Conservation (phyloP, 1,284 basidiomycete genomes). For the Cutaneotrichosporon arboriforme region DNA sequence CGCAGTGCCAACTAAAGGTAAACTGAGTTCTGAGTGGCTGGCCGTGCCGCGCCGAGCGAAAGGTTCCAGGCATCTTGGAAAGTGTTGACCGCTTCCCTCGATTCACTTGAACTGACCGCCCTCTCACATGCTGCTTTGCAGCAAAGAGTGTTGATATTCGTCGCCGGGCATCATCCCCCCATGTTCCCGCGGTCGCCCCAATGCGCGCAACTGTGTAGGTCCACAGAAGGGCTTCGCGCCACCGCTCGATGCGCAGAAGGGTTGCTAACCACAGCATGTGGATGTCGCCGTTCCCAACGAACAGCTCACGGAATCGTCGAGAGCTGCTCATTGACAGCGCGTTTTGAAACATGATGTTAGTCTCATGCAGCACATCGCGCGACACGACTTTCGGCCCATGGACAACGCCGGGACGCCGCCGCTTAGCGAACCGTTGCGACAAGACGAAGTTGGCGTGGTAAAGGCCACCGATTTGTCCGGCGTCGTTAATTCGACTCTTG, state of each 20-base stretch:
- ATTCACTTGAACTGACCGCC: constrained; percentile 37
- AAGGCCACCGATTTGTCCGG: constrained; percentile 40
- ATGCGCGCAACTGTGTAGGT: constrained; percentile 40
- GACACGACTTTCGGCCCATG: constrained; percentile 45
- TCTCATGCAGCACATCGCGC: constrained; percentile 41
- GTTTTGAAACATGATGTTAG: constrained; percentile 42
- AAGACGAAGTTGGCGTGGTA: constrained; percentile 43
- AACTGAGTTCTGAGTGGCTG: constrained; percentile 35
- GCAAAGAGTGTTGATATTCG: constrained; percentile 34
- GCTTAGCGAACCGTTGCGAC: constrained; percentile 38
- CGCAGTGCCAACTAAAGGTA: constrained; percentile 33
- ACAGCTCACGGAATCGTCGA: constrained; percentile 38
- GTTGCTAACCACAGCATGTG: constrained; percentile 44
- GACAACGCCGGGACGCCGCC: constrained; percentile 41
- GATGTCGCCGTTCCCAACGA: constrained; percentile 33
- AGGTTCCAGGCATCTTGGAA: constrained; percentile 22
- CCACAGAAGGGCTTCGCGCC: constrained; percentile 46
- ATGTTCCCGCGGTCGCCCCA: constrained; percentile 25
- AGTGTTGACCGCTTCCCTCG: constrained; percentile 38
- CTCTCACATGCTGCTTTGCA: constrained; percentile 26
- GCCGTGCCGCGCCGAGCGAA: constrained; percentile 37
- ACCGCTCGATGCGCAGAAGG: constrained; percentile 38
- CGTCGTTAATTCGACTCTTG: constrained; percentile 28
- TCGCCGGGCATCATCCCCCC: constrained; percentile 27
- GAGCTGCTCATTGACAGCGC: constrained; percentile 28